A percentile compares a stretch with the other conserved stretches of the same genome.
These are phyloP conservation scores for Hamamelis virginiana DNA, from an alignment of 164 flowering plant genomes.

Conservation along the genomic window DNA sequence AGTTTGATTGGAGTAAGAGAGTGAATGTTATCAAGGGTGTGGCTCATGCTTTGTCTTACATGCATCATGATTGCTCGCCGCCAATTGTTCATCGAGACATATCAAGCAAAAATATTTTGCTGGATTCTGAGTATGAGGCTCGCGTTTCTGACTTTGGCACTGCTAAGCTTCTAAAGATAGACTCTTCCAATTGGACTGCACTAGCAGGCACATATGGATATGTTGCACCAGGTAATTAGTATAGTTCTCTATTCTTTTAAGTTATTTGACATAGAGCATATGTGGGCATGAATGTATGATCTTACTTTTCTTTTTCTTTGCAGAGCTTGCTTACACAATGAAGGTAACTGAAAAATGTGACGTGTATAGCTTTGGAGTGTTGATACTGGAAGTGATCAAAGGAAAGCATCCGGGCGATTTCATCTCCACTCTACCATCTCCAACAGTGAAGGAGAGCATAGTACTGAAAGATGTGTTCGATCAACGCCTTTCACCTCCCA, in stretches of 20 bases:
- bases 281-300: too few relatives aligned
- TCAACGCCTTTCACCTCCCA: slow-evolving; percentile 21
- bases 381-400: slow-evolving; percentile 20
- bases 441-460: not conserved
- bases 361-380: slow-evolving; percentile 29
- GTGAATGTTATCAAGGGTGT: slow-evolving; percentile 9
- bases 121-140: slow-evolving; percentile 18
- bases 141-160: slow-evolving; percentile 17
- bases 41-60: slow-evolving; percentile 18
- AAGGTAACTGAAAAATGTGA: slow-evolving; percentile 25
- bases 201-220: not conserved
- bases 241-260: not conserved
- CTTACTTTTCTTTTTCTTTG: too few relatives aligned
- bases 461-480: slow-evolving; percentile 14
- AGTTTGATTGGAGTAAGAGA: slow-evolving; percentile 10
- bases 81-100: slow-evolving; percentile 19
- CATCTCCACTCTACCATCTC: not conserved
- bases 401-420: slow-evolving; percentile 26
- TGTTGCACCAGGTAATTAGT: too few relatives aligned
- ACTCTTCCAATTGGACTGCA: slow-evolving; percentile 14
- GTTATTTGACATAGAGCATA: too few relatives aligned
- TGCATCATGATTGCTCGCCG: slow-evolving; percentile 17
- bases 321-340: slow-evolving; percentile 22
- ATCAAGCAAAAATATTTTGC: slow-evolving; percentile 17
- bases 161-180: slow-evolving; percentile 13